These are phyloP conservation scores for Xanthoconium purpureum DNA, from an alignment of 768 basidiomycete species.

Conservation along the genomic window DNA sequence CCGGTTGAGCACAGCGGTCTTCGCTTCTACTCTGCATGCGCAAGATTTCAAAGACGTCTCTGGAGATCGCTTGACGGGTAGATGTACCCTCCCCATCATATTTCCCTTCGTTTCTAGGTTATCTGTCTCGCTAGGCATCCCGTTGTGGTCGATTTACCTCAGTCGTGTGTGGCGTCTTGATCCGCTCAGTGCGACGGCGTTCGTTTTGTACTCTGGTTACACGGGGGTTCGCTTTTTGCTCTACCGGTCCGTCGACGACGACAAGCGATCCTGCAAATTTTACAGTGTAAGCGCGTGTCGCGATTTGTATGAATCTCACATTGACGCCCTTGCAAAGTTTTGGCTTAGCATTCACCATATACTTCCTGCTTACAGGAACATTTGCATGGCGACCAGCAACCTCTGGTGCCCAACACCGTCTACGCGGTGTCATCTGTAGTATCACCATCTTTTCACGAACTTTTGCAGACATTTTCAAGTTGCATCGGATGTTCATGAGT, in stretches of 20 bases:
- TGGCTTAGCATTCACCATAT: slow-evolving; percentile 16
- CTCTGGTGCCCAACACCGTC: neutral
- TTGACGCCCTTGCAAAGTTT: slow-evolving; percentile 3
- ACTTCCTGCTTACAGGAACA: slow-evolving; percentile 15
- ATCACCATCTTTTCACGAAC: neutral
- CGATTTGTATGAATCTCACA: neutral
- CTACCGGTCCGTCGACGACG: slow-evolving; percentile 13
- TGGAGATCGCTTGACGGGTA: slow-evolving; percentile 36
- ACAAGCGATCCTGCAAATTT: slow-evolving; percentile 22
- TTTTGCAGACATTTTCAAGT: no score
- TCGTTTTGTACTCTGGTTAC: slow-evolving; percentile 16
- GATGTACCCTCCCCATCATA: slow-evolving; percentile 41
- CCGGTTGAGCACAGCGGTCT: slow-evolving; percentile 25
- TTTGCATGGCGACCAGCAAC: neutral
- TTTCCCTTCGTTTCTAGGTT: slow-evolving; percentile 27
- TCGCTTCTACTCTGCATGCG: slow-evolving; percentile 31
- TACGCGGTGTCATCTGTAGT: neutral
- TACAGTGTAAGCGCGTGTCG: slow-evolving; percentile 18
- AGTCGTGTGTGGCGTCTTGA: slow-evolving; percentile 20
- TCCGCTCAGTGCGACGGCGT: slow-evolving; percentile 7
- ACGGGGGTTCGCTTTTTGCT: slow-evolving; percentile 20
- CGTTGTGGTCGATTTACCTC: slow-evolving; percentile 26
- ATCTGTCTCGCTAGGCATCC: slow-evolving; percentile 20
- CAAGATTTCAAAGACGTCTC: slow-evolving; percentile 38
- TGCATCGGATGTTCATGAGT: no score